Percentiles rank a stretch among this genome's conserved stretches.
phyloP scores from a whole-genome alignment of 202 grass and related monocot genomes.

The Setaria viridis region DNA sequence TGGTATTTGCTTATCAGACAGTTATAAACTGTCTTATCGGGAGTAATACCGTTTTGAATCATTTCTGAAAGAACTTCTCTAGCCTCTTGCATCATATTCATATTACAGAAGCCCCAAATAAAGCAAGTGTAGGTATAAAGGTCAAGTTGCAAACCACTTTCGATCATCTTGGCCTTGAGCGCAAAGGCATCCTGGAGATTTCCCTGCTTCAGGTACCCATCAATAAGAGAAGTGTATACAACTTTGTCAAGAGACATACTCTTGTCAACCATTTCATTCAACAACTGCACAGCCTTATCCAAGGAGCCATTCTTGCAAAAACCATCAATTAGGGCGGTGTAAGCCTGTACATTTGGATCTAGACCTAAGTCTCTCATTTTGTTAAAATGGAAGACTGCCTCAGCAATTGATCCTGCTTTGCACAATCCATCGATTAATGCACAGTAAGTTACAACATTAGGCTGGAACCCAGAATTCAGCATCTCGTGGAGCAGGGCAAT shows the following conservation, averaged over 20 bases:
- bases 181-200: conserved; percentile 73
- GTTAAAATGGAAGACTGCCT: conserved; percentile 77
- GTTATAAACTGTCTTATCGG: conserved; percentile 77
- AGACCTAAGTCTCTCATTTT: conserved; percentile 76
- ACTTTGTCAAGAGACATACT: conserved; percentile 77
- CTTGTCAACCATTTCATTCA: conserved; percentile 78
- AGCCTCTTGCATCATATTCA: conserved; percentile 81
- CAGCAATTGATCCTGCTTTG: conserved; percentile 68
- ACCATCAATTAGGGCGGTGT: conserved; percentile 82
- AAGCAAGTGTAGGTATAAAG: conserved; percentile 82
- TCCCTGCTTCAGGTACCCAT: conserved; percentile 84
- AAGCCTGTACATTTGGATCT: conserved; percentile 71
- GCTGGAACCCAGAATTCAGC: conserved; percentile 62
- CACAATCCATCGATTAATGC: conserved; percentile 92
- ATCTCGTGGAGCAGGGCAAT: conserved; percentile 76
- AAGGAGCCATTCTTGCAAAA: conserved; percentile 86
- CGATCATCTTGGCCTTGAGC: conserved; percentile 75
- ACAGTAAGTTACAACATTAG: conserved; percentile 78
- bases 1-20: conserved; percentile 83
- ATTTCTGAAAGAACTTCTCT: conserved; percentile 78
- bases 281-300: conserved; percentile 56
- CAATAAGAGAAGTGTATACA: conserved; percentile 85
- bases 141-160: conserved; percentile 85
- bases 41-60: conserved; percentile 70
- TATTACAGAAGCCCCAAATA: conserved; percentile 86